Percentiles rank a stretch among this genome's conserved stretches.
These are phyloP conservation scores for Apostasia ramifera DNA, from an alignment of 106 monocot genomes.

Conservation along the genomic window DNA sequence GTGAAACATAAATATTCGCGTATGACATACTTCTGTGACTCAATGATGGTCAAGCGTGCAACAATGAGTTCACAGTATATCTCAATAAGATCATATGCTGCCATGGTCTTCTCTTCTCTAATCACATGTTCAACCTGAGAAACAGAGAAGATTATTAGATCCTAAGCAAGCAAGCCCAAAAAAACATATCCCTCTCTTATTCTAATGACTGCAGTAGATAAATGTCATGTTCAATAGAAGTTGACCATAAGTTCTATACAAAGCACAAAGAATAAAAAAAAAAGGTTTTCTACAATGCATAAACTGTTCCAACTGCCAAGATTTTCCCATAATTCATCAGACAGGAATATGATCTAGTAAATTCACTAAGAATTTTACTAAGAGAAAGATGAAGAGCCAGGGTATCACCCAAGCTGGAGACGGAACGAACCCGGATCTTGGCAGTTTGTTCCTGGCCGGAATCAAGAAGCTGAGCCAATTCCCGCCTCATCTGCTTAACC, in stretches of 20 bases:
- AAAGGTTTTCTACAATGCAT: too few relatives aligned
- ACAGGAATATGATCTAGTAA: background rate
- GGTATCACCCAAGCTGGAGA: background rate
- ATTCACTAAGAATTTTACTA: background rate
- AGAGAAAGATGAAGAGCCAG: background rate
- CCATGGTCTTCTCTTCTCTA: conserved; percentile 81
- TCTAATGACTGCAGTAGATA: too few relatives aligned
- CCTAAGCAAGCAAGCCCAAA: background rate
- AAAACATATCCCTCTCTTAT: background rate
- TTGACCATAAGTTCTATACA: too few relatives aligned
- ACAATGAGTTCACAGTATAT: conserved; percentile 86
- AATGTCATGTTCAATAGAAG: too few relatives aligned
- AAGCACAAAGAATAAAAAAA: too few relatives aligned
- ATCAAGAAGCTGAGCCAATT: conserved; percentile 72
- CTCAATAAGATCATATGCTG: conserved; percentile 80
- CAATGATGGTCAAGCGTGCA: conserved; percentile 66
- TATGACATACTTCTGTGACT: conserved; percentile 72
- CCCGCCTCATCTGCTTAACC: conserved; percentile 61
- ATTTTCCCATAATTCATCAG: too few relatives aligned
- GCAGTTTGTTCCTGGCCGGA: conserved; percentile 77
- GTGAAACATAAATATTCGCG: background rate
- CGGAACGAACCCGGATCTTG: conserved; percentile 55
- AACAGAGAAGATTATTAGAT: background rate
- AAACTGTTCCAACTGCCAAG: too few relatives aligned
- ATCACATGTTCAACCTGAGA: conserved; percentile 94